Conservation (phyloP, 2,329 filamentous ascomycete species). For the Coniochaeta sp. region DNA sequence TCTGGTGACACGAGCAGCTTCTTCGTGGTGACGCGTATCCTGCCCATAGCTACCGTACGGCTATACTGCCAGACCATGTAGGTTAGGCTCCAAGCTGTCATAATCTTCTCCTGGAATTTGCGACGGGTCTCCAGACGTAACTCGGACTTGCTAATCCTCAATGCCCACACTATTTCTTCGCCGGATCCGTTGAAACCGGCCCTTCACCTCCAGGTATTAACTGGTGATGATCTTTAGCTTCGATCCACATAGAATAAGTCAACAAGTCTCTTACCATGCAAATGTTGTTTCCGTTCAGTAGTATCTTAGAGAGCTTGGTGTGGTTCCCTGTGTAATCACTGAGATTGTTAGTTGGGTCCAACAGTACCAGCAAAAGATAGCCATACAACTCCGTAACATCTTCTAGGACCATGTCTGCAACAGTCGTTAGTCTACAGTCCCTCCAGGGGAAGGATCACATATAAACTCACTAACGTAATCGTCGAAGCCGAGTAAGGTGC, state of each 20-base stretch:
- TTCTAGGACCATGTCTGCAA: slow-evolving; percentile 90
- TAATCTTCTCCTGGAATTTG: neutral
- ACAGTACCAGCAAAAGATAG: neutral
- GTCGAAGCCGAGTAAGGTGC: slow-evolving; percentile 90
- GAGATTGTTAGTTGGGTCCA: slow-evolving; percentile 12
- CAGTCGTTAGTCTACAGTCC: slow-evolving; percentile 12
- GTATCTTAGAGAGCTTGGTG: slow-evolving; percentile 85
- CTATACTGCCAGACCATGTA: neutral
- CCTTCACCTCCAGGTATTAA: slow-evolving; percentile 75
- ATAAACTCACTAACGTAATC: slow-evolving; percentile 94
- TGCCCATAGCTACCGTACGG: neutral
- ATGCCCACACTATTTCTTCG: slow-evolving; percentile 14
- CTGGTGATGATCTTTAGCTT: slow-evolving; percentile 32
- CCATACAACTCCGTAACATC: slow-evolving; percentile 93
- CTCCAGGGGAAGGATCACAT: neutral
- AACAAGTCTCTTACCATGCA: slow-evolving; percentile 76
- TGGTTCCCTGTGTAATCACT: slow-evolving; percentile 89
- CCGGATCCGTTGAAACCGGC: slow-evolving; percentile 31
- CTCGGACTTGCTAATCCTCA: neutral
- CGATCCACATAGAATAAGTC: neutral
- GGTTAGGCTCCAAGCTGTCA: neutral
- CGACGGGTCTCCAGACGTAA: neutral
- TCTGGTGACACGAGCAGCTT: neutral
- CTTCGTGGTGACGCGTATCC: neutral
- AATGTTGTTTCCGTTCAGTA: slow-evolving; percentile 96